These are phyloP conservation scores for Candida xyloterini DNA, from an alignment of 805 yeast species.

Conservation along the genomic window DNA sequence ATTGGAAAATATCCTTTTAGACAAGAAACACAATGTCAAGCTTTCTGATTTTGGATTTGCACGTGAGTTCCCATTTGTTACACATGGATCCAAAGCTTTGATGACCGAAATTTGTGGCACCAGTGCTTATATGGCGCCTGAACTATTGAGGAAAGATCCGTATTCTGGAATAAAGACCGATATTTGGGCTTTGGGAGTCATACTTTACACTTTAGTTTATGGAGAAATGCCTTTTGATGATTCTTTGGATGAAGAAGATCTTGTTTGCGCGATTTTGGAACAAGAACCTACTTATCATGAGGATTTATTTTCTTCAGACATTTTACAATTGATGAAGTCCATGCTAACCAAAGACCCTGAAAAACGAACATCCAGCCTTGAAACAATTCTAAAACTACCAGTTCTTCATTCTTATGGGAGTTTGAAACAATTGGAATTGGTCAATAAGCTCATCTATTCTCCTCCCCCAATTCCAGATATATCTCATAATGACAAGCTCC, in stretches of 20 bases:
- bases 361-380: conserved; percentile 52
- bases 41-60: conserved; percentile 94
- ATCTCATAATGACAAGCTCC: conserved; percentile 57
- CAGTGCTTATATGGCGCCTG: conserved; percentile 96
- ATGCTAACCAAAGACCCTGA: conserved; percentile 67
- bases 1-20: conserved; percentile 71
- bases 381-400: conserved; percentile 49
- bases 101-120: conserved; percentile 92
- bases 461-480: conserved; percentile 26
- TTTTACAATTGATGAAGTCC: conserved; percentile 48
- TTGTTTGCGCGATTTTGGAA: conserved; percentile 55
- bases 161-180: conserved; percentile 82
- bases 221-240: conserved; percentile 93
- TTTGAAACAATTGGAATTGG: conserved; percentile 36
- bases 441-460: conserved; percentile 36
- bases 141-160: conserved; percentile 61
- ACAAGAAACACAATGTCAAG: conserved; percentile 59
- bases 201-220: conserved; percentile 75
- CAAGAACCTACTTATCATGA: conserved; percentile 60
- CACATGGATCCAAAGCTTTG: conserved; percentile 32
- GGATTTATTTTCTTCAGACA: conserved; percentile 38
- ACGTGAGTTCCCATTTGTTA: conserved; percentile 52
- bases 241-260: conserved; percentile 59
- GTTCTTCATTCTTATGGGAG: conserved; percentile 48
- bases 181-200: conserved; percentile 90